Percentiles rank a stretch among this genome's conserved stretches.
phyloP scores from a whole-genome alignment of 768 basidiomycete species.

The Neoboletus magnificus region DNA sequence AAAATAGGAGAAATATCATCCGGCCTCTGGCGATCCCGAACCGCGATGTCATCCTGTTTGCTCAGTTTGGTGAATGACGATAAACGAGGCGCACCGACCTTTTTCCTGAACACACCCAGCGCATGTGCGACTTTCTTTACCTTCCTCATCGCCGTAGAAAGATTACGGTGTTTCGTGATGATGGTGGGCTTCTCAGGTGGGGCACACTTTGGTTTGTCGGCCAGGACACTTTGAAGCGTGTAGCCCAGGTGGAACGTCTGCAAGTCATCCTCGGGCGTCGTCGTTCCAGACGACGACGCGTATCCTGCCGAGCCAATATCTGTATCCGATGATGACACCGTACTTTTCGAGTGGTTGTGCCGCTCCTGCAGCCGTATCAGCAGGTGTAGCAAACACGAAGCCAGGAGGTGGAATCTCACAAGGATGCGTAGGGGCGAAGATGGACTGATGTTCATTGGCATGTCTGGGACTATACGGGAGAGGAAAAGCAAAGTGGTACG shows the following conservation, averaged over 20 bases:
- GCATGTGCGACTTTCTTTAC: constrained; percentile 20
- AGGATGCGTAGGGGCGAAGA: constrained; percentile 14
- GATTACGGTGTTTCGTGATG: constrained; percentile 10
- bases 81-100: constrained; percentile 10
- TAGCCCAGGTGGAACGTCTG: constrained; percentile 21
- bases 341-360: not conserved
- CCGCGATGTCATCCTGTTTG: not conserved
- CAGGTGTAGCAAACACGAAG: not conserved
- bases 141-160: constrained; percentile 21
- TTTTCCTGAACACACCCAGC: constrained; percentile 24
- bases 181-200: constrained; percentile 4
- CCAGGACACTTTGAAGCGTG: constrained; percentile 3
- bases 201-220: constrained; percentile 1
- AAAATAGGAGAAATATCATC: constrained; percentile 25
- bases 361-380: not conserved
- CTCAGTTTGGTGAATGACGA: not conserved
- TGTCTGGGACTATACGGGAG: not conserved
- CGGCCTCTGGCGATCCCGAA: constrained; percentile 6
- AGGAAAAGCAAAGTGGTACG: not conserved
- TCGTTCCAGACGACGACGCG: constrained; percentile 30
- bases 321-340: constrained; percentile 19
- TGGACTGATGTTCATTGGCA: constrained; percentile 6
- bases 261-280: constrained; percentile 31
- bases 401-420: not conserved
- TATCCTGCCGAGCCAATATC: constrained; percentile 21